Evolutionary conservation across 1,284 basidiomycete genomes (phyloP), one percentile per base, ranked within the genome.

Genomic region (Puccinia coronata): DNA sequence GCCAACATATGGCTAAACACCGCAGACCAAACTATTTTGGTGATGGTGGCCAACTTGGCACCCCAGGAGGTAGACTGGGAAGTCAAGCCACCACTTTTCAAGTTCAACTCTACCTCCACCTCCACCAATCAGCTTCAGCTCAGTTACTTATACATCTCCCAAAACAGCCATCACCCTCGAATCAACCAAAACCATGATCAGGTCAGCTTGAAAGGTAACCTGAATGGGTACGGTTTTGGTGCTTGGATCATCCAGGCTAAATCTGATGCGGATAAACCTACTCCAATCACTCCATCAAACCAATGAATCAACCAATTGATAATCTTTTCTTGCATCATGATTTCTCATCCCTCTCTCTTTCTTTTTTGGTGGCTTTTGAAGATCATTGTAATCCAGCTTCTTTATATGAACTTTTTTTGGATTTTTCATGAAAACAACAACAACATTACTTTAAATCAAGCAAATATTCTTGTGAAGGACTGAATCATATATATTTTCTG

Each of bases 1-100:
- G 67, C 77, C 23, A 53, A 69, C 25, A 28, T 71, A 36, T 80
- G 77, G 77, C 18, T 80, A 18, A 47, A 67, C 28, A 28, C 28
- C 14, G 53, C 55, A 12, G 34, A 59, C 31, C 47, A 71, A 80
- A 55, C 65, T 18, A 36, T 80, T 28, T 34, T 80, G 49, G 36
- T 80, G 23, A 80, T 80, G 77, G 25, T 63, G 16, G 77, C 77
- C 25, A 80, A 80, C 55, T 47, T 80, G 28, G 65, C 65, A 5
- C 14, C 51, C 18, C 23, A 80, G n/a, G n/a, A 43, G 14, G 67
- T 34, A 28, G 18, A 34, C 18, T 80, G 77, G 77, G 25, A 53
- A 59, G 36, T 80, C 51, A 16, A 31, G 9, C 49, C 67, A n/a
- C 77, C 77, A 16, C 20, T 16, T 25, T 51, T 53, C 9, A 71